phyloP scores from a whole-genome alignment of 2,329 filamentous ascomycete species.

The Lecanicillium sp. region DNA sequence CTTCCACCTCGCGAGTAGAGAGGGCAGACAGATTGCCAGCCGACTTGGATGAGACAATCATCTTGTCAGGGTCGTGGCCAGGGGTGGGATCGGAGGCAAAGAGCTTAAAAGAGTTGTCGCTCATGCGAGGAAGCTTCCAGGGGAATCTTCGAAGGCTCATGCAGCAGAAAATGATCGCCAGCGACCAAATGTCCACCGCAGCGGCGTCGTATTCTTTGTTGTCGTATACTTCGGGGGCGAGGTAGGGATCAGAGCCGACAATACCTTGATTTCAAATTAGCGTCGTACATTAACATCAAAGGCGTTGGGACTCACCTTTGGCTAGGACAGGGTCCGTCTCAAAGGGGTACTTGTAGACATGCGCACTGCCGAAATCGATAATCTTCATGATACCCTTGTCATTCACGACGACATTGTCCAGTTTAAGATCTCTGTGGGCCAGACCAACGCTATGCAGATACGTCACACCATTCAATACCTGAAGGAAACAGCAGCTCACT shows the following conservation, averaged over 20 bases:
- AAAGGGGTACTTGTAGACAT: constrained; percentile 95
- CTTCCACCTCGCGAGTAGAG: constrained; percentile 30
- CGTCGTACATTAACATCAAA: not conserved
- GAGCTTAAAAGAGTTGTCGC: constrained; percentile 90
- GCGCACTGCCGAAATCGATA: constrained; percentile 96
- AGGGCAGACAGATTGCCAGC: constrained; percentile 33
- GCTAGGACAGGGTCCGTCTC: constrained; percentile 54
- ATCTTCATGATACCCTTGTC: constrained; percentile 98
- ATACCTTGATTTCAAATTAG: constrained; percentile 37
- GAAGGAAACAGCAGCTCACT: constrained; percentile 81
- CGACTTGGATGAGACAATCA: constrained; percentile 38
- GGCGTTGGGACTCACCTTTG: constrained; percentile 23
- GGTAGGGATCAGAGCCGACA: constrained; percentile 84
- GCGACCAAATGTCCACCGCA: constrained; percentile 92
- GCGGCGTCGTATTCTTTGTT: constrained; percentile 88
- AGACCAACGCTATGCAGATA: constrained; percentile 94
- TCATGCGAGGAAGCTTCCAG: constrained; percentile 88
- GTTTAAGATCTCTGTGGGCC: constrained; percentile 87
- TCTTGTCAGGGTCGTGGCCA: constrained; percentile 51
- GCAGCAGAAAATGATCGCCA: constrained; percentile 98
- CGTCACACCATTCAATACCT: constrained; percentile 88
- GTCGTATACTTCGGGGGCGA: constrained; percentile 95
- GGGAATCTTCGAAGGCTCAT: constrained; percentile 94
- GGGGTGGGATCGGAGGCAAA: constrained; percentile 82
- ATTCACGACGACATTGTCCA: constrained; percentile 97